Conservation (phyloP, 495 filamentous ascomycete species). For the Penicillium crystallinum region DNA sequence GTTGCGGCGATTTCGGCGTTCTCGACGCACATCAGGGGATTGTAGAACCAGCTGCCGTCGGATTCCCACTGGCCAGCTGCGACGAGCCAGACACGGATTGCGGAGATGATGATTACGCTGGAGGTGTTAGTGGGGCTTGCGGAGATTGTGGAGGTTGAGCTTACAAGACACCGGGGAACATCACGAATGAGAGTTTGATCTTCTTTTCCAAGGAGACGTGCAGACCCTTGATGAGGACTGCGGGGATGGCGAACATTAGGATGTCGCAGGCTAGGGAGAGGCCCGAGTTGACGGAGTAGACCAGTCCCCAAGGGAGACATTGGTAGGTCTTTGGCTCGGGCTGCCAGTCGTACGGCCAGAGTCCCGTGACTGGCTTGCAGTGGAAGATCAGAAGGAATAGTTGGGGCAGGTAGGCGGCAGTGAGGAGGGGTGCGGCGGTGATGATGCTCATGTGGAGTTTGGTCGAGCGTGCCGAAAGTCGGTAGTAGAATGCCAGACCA, state of each 20-base stretch:
- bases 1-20: slow-evolving; percentile 41
- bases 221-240: slow-evolving; percentile 35
- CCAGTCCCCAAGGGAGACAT: slow-evolving; percentile 39
- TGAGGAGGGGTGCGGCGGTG: slow-evolving; percentile 28
- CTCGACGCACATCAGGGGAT: slow-evolving; percentile 41
- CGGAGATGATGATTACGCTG: slow-evolving; percentile 41
- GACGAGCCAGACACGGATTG: slow-evolving; percentile 39
- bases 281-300: slow-evolving; percentile 41
- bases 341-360: slow-evolving; percentile 45
- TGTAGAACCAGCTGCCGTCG: slow-evolving; percentile 43
- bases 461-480: slow-evolving; percentile 29
- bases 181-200: slow-evolving; percentile 34
- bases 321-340: slow-evolving; percentile 22
- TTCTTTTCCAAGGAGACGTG: slow-evolving; percentile 31
- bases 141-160: neutral
- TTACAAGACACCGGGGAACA: slow-evolving; percentile 44
- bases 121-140: slow-evolving; percentile 1
- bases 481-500: slow-evolving; percentile 45
- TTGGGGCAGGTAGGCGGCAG: slow-evolving; percentile 36
- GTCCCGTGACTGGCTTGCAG: slow-evolving; percentile 40
- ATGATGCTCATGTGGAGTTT: slow-evolving; percentile 32
- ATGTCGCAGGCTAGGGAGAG: slow-evolving; percentile 40
- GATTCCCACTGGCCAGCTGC: slow-evolving; percentile 33
- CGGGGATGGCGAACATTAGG: slow-evolving; percentile 40
- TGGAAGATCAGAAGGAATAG: slow-evolving; percentile 43